Base-by-base conservation (phyloP, 2,329 filamentous ascomycete species). In the Colletotrichum sp. region DNA sequence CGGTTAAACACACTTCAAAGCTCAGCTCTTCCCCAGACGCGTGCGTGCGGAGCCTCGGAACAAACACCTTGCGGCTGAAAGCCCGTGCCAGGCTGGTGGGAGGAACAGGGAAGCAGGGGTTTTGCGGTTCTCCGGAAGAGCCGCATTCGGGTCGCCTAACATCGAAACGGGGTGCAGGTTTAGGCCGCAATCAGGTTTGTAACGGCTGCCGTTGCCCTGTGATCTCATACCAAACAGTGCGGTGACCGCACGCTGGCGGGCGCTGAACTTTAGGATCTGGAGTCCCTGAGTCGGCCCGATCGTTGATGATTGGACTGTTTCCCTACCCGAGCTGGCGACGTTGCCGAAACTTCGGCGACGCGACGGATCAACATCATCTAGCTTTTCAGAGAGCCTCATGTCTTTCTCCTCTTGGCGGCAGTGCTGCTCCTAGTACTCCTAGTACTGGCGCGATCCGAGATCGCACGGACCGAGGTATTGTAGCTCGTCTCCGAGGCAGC, bases 331-430 rank as follows among this genome's bases (percentile, higher is more conserved):
- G 24, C 21, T 52, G 74, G 57, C 30, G 70, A 64, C 28, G 73
- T 34, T 69, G 65, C 74, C 74, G 70, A 73, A 26, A 74, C 71
- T 74, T 76, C 65, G 70, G 74, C 70, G 44, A 26, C 26, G 70
- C 59, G 55, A 44, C 63, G 57, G 44, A 55, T 64, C 55, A 64
- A 32, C 36, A 69, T 65, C 71, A 69, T 76, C 59, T 44, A 65
- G 57, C 65, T 32, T 60, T 66, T 36, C 28, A 16, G 44, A 52
- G n/a, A n/a, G 60, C 21, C 30, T 76, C 74, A 78, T 26, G 71
- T 65, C 67, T 74, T 78, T 71, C 71, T 73, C 67, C 77, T 69
- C 74, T 74, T 78, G 63, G 77, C 77, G 4, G 77, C 60, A 16
- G 70, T 73, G 28, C 32, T 68, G 55, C 49, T 68, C 28, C 65